These are phyloP conservation scores for Saccharomyces jurei DNA, from an alignment of 805 yeast species.

Conservation along the genomic window DNA sequence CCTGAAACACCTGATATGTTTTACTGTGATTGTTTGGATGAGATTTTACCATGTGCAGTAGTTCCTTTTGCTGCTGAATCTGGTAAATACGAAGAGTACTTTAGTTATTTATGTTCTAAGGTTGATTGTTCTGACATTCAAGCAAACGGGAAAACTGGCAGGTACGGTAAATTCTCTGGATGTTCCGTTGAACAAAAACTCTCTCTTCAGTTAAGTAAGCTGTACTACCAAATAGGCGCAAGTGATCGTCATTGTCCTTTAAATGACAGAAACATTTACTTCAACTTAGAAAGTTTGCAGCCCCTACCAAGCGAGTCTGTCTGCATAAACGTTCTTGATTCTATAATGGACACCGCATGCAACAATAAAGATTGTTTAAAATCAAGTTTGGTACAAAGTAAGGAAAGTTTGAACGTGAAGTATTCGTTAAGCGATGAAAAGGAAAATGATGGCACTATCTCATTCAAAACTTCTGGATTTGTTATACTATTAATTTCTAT, in stretches of 20 bases:
- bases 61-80: conserved; percentile 35
- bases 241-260: conserved; percentile 23
- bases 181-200: conserved; percentile 58
- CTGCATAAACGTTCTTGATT: conserved; percentile 12
- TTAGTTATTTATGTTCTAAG: conserved; percentile 47
- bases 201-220: conserved; percentile 50
- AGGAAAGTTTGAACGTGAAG: background rate
- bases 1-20: conserved; percentile 63
- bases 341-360: background rate
- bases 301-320: conserved; percentile 8
- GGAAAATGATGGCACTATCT: conserved; percentile 3
- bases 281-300: conserved; percentile 11
- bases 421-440: background rate
- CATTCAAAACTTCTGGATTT: conserved; percentile 6
- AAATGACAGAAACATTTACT: conserved; percentile 15
- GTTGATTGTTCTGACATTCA: conserved; percentile 52
- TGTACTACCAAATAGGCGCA: conserved; percentile 45
- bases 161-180: conserved; percentile 60
- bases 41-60: conserved; percentile 50
- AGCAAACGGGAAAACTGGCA: conserved; percentile 50
- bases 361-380: background rate
- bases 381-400: background rate
- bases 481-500: conserved; percentile 16
- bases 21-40: conserved; percentile 54
- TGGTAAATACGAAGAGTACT: conserved; percentile 47